A percentile compares a stretch with the other conserved stretches of the same genome.
Conservation (phyloP, 2,329 filamentous ascomycete genomes). For the Trichocomaceae sp. region DNA sequence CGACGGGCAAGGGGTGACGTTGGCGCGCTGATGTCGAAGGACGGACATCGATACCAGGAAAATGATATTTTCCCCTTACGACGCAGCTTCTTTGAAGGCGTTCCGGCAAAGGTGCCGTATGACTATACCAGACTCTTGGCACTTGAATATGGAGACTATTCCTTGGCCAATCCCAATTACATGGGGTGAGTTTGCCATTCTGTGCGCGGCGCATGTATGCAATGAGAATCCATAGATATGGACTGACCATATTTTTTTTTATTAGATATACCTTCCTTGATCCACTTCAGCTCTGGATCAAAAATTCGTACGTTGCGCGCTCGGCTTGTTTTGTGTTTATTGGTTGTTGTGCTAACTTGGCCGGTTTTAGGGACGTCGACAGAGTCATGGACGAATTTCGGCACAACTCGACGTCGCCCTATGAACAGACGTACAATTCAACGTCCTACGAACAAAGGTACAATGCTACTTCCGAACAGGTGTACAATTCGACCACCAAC, state of each 20-base stretch:
- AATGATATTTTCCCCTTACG: conserved; percentile 53
- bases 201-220: not conserved
- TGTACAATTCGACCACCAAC: too few relatives aligned
- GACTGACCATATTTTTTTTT: conserved; percentile 1
- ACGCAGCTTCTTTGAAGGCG: conserved; percentile 48
- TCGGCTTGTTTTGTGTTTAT: not conserved
- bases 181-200: not conserved
- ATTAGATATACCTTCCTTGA: conserved; percentile 29
- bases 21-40: conserved; percentile 51
- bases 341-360: not conserved
- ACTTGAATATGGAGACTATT: conserved; percentile 49
- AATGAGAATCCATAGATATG: not conserved
- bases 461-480: too few relatives aligned
- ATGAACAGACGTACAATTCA: too few relatives aligned
- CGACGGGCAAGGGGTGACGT: conserved; percentile 32
- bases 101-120: conserved; percentile 50
- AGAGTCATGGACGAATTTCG: not conserved
- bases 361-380: not conserved
- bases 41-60: conserved; percentile 48
- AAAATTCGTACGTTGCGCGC: not conserved
- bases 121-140: conserved; percentile 49
- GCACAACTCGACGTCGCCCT: too few relatives aligned
- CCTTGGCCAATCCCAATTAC: conserved; percentile 38
- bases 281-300: conserved; percentile 5
- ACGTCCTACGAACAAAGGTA: too few relatives aligned